These are phyloP conservation scores for Salvia sclarea DNA, from an alignment of 305 asterid genomes.

Conservation along the genomic window DNA sequence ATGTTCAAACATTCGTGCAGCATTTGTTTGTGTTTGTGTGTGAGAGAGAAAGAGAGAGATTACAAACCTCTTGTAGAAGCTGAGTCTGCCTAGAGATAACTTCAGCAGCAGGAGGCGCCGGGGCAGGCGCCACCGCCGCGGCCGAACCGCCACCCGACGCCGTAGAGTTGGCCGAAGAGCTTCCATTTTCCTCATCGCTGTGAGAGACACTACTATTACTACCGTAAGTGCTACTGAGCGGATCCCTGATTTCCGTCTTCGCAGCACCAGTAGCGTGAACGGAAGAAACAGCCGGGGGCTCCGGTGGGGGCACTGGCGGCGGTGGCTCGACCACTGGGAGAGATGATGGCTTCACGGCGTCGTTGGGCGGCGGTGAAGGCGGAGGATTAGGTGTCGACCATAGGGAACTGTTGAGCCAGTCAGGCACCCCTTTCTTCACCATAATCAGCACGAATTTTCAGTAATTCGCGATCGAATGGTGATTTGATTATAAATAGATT, in stretches of 20 bases:
- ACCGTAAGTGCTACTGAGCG: slow-evolving; percentile 44
- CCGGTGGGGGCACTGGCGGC: slow-evolving; percentile 45
- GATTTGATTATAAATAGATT: background rate
- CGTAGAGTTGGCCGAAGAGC: slow-evolving; percentile 47
- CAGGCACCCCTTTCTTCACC: slow-evolving; percentile 78
- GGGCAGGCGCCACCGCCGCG: slow-evolving; percentile 27
- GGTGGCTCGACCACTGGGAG: slow-evolving; percentile 44
- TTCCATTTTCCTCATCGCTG: slow-evolving; percentile 57
- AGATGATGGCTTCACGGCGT: slow-evolving; percentile 32
- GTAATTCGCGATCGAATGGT: slow-evolving; percentile 1
- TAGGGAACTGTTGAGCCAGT: slow-evolving; percentile 93
- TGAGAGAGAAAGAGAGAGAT: slow-evolving; percentile 7
- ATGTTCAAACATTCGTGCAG: background rate
- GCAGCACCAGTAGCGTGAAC: slow-evolving; percentile 28
- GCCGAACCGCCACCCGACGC: slow-evolving; percentile 41
- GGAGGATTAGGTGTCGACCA: slow-evolving; percentile 66
- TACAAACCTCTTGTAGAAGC: slow-evolving; percentile 68
- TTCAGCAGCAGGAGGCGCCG: slow-evolving; percentile 45
- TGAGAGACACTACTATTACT: slow-evolving; percentile 37
- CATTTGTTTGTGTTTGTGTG: background rate
- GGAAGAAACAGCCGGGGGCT: slow-evolving; percentile 36
- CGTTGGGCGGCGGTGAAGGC: slow-evolving; percentile 39
- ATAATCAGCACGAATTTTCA: slow-evolving; percentile 29
- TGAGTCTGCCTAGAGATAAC: slow-evolving; percentile 65
- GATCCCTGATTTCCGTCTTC: slow-evolving; percentile 62